Conservation (phyloP, 495 filamentous ascomycete genomes). For the Barbatosphaeria neglecta region DNA sequence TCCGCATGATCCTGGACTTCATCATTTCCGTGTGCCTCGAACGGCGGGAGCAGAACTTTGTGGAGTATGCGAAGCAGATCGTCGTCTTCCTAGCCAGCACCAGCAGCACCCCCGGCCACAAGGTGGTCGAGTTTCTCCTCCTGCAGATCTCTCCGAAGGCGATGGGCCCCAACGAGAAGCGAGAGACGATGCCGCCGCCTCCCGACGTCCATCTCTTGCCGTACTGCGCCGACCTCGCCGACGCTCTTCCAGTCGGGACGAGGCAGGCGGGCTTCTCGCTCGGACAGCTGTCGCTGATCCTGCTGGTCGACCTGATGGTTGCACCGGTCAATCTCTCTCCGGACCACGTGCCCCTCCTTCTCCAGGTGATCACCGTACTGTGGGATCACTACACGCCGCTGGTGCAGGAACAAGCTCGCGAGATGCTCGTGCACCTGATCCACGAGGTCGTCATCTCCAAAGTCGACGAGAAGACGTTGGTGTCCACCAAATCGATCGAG, state of each 20-base stretch:
- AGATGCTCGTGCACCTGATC: slow-evolving; percentile 96
- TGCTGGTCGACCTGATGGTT: slow-evolving; percentile 93
- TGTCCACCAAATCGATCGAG: slow-evolving; percentile 64
- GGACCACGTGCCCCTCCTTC: slow-evolving; percentile 68
- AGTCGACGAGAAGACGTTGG: slow-evolving; percentile 60
- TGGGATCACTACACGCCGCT: slow-evolving; percentile 96
- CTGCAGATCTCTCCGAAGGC: slow-evolving; percentile 80
- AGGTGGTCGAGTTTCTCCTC: slow-evolving; percentile 87
- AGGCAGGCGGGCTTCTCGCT: slow-evolving; percentile 87
- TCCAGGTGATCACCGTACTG: slow-evolving; percentile 85
- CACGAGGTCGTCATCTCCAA: slow-evolving; percentile 92
- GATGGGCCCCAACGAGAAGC: slow-evolving; percentile 77
- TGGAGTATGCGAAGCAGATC: slow-evolving; percentile 94
- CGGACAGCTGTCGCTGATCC: slow-evolving; percentile 83
- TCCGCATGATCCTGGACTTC: slow-evolving; percentile 87
- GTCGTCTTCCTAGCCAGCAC: slow-evolving; percentile 92
- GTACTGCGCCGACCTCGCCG: slow-evolving; percentile 76
- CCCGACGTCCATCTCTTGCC: slow-evolving; percentile 65
- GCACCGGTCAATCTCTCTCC: slow-evolving; percentile 67
- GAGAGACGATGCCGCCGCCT: slow-evolving; percentile 57
- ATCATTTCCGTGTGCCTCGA: slow-evolving; percentile 89
- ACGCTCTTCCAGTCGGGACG: slow-evolving; percentile 72
- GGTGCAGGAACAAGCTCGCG: slow-evolving; percentile 90
- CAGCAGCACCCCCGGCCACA: slow-evolving; percentile 61
- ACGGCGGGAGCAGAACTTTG: slow-evolving; percentile 90